Percentiles rank a stretch among this genome's conserved stretches.
Conservation (phyloP, 169 alveolate genomes). For the Babesia divergens region DNA sequence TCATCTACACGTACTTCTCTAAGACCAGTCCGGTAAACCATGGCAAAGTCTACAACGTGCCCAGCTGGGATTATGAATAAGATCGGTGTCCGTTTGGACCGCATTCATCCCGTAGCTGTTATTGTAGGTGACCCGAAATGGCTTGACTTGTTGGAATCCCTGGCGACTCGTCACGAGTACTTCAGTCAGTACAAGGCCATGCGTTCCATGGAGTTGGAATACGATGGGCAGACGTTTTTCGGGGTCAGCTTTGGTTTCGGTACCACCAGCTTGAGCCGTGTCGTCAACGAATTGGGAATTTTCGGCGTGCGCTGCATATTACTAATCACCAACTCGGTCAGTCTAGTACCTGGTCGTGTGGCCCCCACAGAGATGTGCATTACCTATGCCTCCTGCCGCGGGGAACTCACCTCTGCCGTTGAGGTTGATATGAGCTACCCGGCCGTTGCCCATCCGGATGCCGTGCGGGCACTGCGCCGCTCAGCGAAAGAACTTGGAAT, state of each 20-base stretch:
- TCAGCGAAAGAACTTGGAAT: background rate
- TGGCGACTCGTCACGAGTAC: constrained; percentile 11
- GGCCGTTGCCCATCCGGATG: constrained; percentile 50
- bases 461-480: constrained; percentile 15
- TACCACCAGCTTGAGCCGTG: constrained; percentile 12
- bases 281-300: constrained; percentile 20
- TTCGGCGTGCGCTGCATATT: constrained; percentile 41
- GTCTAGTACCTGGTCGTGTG: constrained; percentile 15
- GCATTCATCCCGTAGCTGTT: constrained; percentile 39
- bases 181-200: constrained; percentile 12
- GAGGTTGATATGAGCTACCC: constrained; percentile 44
- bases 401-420: constrained; percentile 11
- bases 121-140: constrained; percentile 28
- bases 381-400: constrained; percentile 49
- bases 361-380: constrained; percentile 15
- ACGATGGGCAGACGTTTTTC: constrained; percentile 22
- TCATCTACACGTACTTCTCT: too few species aligned
- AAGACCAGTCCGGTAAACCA: too few species aligned
- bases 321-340: constrained; percentile 6
- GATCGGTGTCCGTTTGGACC: constrained; percentile 38
- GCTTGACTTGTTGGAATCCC: constrained; percentile 1
- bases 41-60: constrained; percentile 27
- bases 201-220: constrained; percentile 38
- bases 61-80: constrained; percentile 31
- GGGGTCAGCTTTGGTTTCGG: constrained; percentile 30